Evolutionary conservation across 192 early-diverging fungal genomes (phyloP), one percentile per base, ranked within the genome.

Genomic region (Cladochytrium replicatum): DNA sequence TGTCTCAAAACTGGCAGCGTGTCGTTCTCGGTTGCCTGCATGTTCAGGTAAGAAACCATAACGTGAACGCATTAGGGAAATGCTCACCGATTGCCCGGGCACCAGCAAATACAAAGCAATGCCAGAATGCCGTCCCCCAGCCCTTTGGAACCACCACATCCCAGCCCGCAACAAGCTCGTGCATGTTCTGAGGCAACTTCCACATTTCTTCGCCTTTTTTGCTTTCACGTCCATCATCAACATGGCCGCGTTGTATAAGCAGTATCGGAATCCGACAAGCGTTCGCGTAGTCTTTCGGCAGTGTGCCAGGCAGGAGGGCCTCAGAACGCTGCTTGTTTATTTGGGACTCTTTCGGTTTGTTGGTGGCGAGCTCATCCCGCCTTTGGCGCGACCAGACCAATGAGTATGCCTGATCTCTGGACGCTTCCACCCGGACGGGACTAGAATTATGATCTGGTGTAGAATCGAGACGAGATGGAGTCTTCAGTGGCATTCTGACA

Each of bases 121-220:
- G 82, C 91, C 89, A 96, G 51, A 98, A 79, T 6, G 78, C 52
- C 69, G 86, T 85, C 5, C 78, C 91, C 83, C 84, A 91, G 0
- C 82, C 80, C n/a, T 69, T 64, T 9, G 67, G 61, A 4, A 91
- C 58, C 25, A 94, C 59, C 15, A 95, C 30, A 17, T 84, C 84
- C 91, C 89, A 93, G 0, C 90, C 89, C 43, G 81, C 64, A 8
- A 43, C 53, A 37, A 60, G 52, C 42, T 72, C 69, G 19, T 61
- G 55, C n/a, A 25, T 55, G 69, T 47, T 78, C 79, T 6, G 61
- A 70, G 23, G 60, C 68, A 3, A 58, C 61, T 0, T 52, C 26
- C 40, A 58, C 28, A 46, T 50, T 40, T 17, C 22, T 19, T 4
- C 48, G 7, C 17, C 37, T 37, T 3, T 6, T 6, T 7, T 30